phyloP scores from a whole-genome alignment of 495 filamentous ascomycete species.

The Penicillium subrubescens region DNA sequence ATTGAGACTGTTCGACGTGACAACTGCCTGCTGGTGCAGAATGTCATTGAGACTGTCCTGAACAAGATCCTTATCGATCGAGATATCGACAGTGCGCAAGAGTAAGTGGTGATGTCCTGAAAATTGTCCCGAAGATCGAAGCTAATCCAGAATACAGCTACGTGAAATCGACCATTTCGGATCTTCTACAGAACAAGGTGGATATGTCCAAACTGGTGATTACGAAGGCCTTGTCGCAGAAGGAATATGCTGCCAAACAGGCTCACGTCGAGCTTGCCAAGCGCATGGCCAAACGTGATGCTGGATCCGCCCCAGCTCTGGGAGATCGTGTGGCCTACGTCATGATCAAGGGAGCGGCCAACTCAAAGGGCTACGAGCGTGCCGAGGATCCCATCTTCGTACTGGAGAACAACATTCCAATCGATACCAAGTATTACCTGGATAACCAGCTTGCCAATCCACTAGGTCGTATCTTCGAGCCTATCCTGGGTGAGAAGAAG shows the following conservation, averaged over 20 bases:
- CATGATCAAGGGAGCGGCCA: conserved; percentile 88
- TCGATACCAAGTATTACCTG: conserved; percentile 98
- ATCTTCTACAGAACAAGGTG: conserved; percentile 94
- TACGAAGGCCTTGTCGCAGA: conserved; percentile 91
- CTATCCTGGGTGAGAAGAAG: conserved; percentile 91
- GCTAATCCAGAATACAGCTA: conserved; percentile 60
- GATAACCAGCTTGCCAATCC: conserved; percentile 98
- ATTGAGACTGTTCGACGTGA: conserved; percentile 98
- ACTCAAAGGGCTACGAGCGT: conserved; percentile 90
- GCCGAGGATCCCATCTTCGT: conserved; percentile 97
- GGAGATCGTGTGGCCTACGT: conserved; percentile 98
- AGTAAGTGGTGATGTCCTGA: conserved; percentile 59
- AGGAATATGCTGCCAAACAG: conserved; percentile 82
- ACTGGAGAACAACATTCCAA: conserved; percentile 94
- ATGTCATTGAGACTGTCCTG: conserved; percentile 95
- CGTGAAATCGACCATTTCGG: conserved; percentile 93
- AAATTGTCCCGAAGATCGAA: not conserved
- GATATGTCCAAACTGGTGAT: conserved; percentile 99
- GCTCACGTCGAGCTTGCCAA: conserved; percentile 93
- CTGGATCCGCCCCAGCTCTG: conserved; percentile 89
- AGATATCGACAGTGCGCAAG: conserved; percentile 86
- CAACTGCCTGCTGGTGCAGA: conserved; percentile 93
- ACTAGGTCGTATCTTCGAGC: conserved; percentile 93
- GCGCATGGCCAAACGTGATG: conserved; percentile 94
- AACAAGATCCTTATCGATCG: conserved; percentile 93